These are phyloP conservation scores for Tylopilus vinaceipallidus DNA, from an alignment of 768 basidiomycete genomes.

Conservation along the genomic window DNA sequence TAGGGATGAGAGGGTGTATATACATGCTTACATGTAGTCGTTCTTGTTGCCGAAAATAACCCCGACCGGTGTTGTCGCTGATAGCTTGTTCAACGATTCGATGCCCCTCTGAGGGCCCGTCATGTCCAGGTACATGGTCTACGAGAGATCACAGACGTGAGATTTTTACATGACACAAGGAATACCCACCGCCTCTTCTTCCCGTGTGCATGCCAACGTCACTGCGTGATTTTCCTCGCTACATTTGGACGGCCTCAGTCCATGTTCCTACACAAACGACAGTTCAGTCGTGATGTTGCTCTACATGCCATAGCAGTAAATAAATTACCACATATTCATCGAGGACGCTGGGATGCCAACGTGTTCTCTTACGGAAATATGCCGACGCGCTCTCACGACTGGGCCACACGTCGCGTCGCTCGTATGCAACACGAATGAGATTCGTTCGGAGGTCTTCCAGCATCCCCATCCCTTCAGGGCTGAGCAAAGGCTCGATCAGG, in stretches of 20 bases:
- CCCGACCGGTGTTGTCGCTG: conserved; percentile 45
- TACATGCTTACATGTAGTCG: conserved; percentile 49
- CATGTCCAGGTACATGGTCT: conserved; percentile 65
- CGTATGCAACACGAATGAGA: conserved; percentile 48
- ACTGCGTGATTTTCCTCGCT: conserved; percentile 36
- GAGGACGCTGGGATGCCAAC: conserved; percentile 56
- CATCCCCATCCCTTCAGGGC: conserved; percentile 44
- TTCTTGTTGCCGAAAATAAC: conserved; percentile 49
- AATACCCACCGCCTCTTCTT: conserved; percentile 58
- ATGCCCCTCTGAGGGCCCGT: conserved; percentile 56
- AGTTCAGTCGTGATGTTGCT: neutral
- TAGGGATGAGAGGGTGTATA: neutral
- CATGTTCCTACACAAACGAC: conserved; percentile 40
- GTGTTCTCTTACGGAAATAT: conserved; percentile 35
- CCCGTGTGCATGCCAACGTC: conserved; percentile 54
- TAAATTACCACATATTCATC: conserved; percentile 51
- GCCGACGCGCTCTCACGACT: conserved; percentile 40
- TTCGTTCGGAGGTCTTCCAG: conserved; percentile 39
- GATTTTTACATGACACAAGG: neutral
- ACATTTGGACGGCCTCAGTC: conserved; percentile 39
- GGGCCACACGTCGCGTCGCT: conserved; percentile 53
- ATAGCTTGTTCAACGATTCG: conserved; percentile 40
- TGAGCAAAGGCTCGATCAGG: conserved; percentile 65
- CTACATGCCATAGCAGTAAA: neutral
- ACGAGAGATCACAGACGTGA: neutral